Evolutionary conservation across 345 rosid species (phyloP).

Genomic region (Populus euphratica): DNA sequence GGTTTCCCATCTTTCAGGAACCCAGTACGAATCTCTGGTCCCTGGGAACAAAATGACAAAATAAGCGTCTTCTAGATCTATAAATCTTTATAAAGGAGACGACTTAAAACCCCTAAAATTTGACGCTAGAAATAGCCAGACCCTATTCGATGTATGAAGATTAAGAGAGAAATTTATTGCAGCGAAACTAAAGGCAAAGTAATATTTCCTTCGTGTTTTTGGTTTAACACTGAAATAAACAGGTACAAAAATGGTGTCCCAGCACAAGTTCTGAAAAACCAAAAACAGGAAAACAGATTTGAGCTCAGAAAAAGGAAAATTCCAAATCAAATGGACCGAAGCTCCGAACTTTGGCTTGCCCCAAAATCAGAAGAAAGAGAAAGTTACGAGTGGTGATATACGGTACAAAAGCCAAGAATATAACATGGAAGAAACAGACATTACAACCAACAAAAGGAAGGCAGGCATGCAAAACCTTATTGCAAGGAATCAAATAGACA

Average conservation of each 20-base stretch:
- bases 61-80: background rate
- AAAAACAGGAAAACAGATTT: background rate
- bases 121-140: background rate
- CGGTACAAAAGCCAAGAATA: background rate
- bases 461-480: background rate
- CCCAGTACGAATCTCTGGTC: conserved; percentile 30
- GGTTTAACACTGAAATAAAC: background rate
- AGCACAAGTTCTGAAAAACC: background rate
- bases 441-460: background rate
- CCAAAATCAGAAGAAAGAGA: background rate
- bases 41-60: conserved; percentile 8
- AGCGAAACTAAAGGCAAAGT: background rate
- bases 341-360: background rate
- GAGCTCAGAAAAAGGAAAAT: background rate
- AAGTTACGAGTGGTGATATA: background rate
- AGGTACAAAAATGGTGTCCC: background rate
- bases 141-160: background rate
- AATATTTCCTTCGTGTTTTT: background rate
- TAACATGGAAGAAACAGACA: background rate
- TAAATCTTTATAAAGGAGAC: background rate
- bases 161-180: background rate
- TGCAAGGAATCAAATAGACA: background rate
- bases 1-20: conserved; percentile 29
- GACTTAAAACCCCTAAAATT: background rate
- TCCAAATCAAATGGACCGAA: background rate